These are phyloP conservation scores for Barnettozyma californica DNA, from an alignment of 805 yeast genomes.

Conservation along the genomic window DNA sequence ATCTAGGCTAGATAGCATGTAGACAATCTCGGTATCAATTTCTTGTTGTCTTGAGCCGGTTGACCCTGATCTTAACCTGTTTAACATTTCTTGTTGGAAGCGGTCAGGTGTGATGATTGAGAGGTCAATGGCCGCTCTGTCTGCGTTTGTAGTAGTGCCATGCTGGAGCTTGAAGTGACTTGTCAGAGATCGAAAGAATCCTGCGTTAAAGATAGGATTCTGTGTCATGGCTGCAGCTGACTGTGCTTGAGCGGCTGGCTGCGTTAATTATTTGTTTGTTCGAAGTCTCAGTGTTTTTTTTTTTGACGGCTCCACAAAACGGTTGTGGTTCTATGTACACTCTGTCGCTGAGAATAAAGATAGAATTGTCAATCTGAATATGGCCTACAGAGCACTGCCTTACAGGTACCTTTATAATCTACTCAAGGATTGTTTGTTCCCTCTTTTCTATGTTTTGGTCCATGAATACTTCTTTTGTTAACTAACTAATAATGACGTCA, in stretches of 20 bases:
- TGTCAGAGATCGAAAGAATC: constrained; percentile 24
- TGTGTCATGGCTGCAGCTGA: constrained; percentile 7
- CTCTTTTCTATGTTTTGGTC: too few species aligned
- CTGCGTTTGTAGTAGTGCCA: constrained; percentile 13
- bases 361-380: too few species aligned
- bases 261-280: background rate
- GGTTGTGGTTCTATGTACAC: background rate
- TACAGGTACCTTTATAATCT: too few species aligned
- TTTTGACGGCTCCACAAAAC: background rate
- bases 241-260: background rate
- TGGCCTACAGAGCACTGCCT: too few species aligned
- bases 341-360: too few species aligned
- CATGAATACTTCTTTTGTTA: background rate
- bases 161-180: constrained; percentile 22
- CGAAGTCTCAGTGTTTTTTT: background rate
- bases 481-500: background rate
- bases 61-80: constrained; percentile 35
- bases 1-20: constrained; percentile 45
- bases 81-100: constrained; percentile 34
- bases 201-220: constrained; percentile 11
- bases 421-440: too few species aligned
- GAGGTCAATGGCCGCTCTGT: constrained; percentile 32
- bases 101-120: constrained; percentile 41
- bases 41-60: constrained; percentile 40
- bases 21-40: constrained; percentile 41